Conservation (phyloP, 371 early-diverging fungal species). For the Mucor piriformis region DNA sequence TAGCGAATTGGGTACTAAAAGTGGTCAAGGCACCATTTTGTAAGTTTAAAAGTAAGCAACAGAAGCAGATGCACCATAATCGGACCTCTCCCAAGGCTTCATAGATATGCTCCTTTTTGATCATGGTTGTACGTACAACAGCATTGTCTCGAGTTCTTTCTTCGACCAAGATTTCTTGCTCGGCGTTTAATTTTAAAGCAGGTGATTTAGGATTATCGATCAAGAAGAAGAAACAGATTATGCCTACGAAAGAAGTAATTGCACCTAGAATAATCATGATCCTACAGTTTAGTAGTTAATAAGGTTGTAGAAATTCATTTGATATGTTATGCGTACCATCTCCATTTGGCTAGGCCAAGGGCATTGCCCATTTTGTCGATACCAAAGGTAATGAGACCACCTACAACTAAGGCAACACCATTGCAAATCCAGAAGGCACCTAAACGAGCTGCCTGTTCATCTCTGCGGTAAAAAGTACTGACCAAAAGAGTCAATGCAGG, state of each 20-base stretch:
- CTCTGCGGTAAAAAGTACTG: slow-evolving; percentile 41
- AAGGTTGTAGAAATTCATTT: not conserved
- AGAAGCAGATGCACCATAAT: slow-evolving; percentile 37
- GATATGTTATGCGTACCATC: slow-evolving; percentile 41
- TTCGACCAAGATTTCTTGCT: slow-evolving; percentile 43
- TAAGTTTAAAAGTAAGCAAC: slow-evolving; percentile 33
- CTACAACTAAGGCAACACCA: slow-evolving; percentile 57
- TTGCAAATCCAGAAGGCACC: slow-evolving; percentile 48
- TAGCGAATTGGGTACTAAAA: slow-evolving; percentile 33
- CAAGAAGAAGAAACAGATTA: slow-evolving; percentile 36
- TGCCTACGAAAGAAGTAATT: slow-evolving; percentile 26
- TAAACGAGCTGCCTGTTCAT: slow-evolving; percentile 42
- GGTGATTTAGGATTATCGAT: slow-evolving; percentile 40
- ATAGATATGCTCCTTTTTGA: slow-evolving; percentile 34
- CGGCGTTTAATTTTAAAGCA: slow-evolving; percentile 32
- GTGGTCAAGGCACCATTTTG: slow-evolving; percentile 45
- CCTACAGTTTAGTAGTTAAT: slow-evolving; percentile 23
- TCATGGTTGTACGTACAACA: slow-evolving; percentile 32
- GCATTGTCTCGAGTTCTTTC: slow-evolving; percentile 45
- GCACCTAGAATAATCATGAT: slow-evolving; percentile 45
- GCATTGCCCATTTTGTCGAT: slow-evolving; percentile 50
- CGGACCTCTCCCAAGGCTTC: slow-evolving; percentile 40
- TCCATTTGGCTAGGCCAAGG: slow-evolving; percentile 52
- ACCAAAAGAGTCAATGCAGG: slow-evolving; percentile 35
- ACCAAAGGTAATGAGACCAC: slow-evolving; percentile 66